Base-by-base conservation (phyloP, 148 eudicot genomes). In the Silene conica region DNA sequence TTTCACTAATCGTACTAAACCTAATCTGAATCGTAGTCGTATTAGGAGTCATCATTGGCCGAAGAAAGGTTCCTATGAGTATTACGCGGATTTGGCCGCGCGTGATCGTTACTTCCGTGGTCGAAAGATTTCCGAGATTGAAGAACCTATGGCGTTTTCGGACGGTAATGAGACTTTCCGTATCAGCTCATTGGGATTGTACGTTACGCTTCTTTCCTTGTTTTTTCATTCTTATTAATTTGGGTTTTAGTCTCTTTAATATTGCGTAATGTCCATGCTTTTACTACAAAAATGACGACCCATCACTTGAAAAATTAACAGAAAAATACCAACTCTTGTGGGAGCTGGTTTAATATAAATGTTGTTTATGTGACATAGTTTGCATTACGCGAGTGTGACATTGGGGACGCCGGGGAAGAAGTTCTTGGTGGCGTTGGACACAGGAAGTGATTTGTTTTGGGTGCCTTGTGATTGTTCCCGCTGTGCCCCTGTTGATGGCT, bases 371-470 rank as follows among this genome's bases (percentile, higher is more conserved):
- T 34, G 46, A 43, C 79, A 72, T 70, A 94, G 98, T 82, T 89
- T 94, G 88, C 97, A 94, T 80, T 91, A 94, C 70, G 83, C 92
- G 58, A 91, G 89, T 74, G 93, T 94, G 82, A 83, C 89, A n/a
- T 31, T 94, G 84, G 98, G 98, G 50, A 88, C 97, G 55, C 98
- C 98, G 9, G 91, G 89, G 69, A 69, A 28, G 84, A 94, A 88
- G 87, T 91, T 94, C 84, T 73, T 91, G 83, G 98, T 91, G 88
- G 98, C 98, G 43, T 87, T 94, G 74, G 97, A 94, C 81, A 91
- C 97, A 1, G 97, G 98, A 60, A 94, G 98, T 84, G 98, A 91
- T 86, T 82, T 94, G 43, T 94, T 94, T 64, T 94, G 98, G 98
- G 93, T 91, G 70, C 98, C 97, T 50, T 94, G 98, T 82, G 91